These are phyloP conservation scores for Puccinia polysora DNA, from an alignment of 1,284 basidiomycete genomes.

Conservation along the genomic window DNA sequence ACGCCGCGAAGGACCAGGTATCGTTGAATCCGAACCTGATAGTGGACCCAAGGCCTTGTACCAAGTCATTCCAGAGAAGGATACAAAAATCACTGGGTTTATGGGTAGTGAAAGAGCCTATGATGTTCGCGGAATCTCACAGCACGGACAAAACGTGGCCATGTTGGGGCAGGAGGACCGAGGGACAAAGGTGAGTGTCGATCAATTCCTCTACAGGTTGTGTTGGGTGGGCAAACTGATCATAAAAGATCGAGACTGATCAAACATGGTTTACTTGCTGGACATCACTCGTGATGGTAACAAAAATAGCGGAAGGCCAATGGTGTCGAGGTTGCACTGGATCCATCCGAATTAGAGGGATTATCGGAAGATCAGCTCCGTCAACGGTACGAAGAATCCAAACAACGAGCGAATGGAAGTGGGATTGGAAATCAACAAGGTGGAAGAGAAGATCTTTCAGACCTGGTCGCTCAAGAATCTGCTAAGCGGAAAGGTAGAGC, in stretches of 20 bases:
- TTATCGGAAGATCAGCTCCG: conserved; percentile 80
- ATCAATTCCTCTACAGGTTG: too few species aligned
- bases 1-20: conserved; percentile 62
- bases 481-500: conserved; percentile 27
- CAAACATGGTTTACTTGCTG: too few species aligned
- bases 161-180: conserved; percentile 81
- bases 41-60: conserved; percentile 59
- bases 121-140: conserved; percentile 61
- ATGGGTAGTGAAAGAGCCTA: conserved; percentile 95
- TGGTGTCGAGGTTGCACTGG: conserved; percentile 83
- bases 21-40: conserved; percentile 51
- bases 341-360: conserved; percentile 78
- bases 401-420: conserved; percentile 63
- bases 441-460: conserved; percentile 47
- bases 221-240: too few species aligned
- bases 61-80: conserved; percentile 91
- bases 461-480: conserved; percentile 47
- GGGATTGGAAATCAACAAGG: conserved; percentile 55
- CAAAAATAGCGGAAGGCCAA: conserved; percentile 69
- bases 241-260: too few species aligned
- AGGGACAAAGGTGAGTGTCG: conserved; percentile 74
- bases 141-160: conserved; percentile 60
- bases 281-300: too few species aligned
- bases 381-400: conserved; percentile 72
- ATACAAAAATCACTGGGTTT: conserved; percentile 76